A percentile compares a stretch with the other conserved stretches of the same genome.
Evolutionary conservation across 2,329 filamentous ascomycete species (phyloP).

Genomic region (Stemphylium lycopersici): DNA sequence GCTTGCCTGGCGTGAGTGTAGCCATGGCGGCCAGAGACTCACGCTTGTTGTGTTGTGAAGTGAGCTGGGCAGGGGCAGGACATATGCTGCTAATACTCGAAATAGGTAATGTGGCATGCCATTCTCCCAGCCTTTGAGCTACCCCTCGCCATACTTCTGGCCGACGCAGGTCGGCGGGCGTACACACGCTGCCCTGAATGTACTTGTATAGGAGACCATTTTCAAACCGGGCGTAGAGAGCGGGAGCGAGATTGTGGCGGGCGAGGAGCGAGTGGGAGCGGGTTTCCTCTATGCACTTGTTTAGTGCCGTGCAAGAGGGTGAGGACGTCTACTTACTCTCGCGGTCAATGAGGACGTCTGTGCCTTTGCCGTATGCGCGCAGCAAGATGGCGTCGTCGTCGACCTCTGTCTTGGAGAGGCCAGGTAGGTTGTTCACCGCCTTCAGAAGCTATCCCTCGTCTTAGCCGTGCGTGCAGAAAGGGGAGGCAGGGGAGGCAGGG

Average conservation of each 20-base stretch:
- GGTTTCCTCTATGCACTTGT: slow-evolving; percentile 60
- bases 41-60: slow-evolving; percentile 44
- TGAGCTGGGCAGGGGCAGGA: slow-evolving; percentile 40
- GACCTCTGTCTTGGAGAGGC: slow-evolving; percentile 74
- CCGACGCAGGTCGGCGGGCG: slow-evolving; percentile 77
- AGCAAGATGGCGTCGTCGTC: slow-evolving; percentile 87
- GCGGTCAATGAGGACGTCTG: slow-evolving; percentile 93
- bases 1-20: slow-evolving; percentile 66
- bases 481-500: neutral
- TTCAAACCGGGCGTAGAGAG: slow-evolving; percentile 87
- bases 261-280: slow-evolving; percentile 83
- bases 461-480: slow-evolving; percentile 12
- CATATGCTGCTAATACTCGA: slow-evolving; percentile 54
- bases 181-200: slow-evolving; percentile 79
- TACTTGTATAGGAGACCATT: slow-evolving; percentile 97
- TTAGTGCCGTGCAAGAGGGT: slow-evolving; percentile 15
- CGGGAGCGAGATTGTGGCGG: slow-evolving; percentile 79
- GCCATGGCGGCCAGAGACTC: slow-evolving; percentile 46
- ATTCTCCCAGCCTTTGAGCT: slow-evolving; percentile 83
- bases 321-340: slow-evolving; percentile 67
- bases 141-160: slow-evolving; percentile 81
- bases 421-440: slow-evolving; percentile 71
- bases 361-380: slow-evolving; percentile 92
- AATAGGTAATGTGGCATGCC: slow-evolving; percentile 78
- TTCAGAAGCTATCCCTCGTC: slow-evolving; percentile 64